Conservation (phyloP, 2,329 filamentous ascomycete species). For the Raffaelea ambrosiae region DNA sequence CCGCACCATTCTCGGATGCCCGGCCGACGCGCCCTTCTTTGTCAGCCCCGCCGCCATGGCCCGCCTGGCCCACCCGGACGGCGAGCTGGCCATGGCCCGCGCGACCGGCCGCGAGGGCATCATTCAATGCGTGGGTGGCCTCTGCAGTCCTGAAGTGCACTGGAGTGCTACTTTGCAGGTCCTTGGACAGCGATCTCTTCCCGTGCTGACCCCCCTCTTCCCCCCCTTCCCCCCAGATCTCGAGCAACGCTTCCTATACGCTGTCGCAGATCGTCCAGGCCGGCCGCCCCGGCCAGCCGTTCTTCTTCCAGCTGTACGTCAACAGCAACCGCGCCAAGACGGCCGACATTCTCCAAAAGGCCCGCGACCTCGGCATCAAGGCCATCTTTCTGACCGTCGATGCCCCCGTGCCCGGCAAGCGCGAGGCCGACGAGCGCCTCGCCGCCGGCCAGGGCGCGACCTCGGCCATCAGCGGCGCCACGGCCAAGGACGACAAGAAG, state of each 20-base stretch:
- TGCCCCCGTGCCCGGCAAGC: slow-evolving; percentile 31
- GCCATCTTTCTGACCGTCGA: slow-evolving; percentile 51
- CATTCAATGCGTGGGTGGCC: too few relatives aligned
- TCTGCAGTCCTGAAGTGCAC: too few relatives aligned
- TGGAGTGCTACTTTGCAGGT: too few relatives aligned
- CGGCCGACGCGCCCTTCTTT: slow-evolving; percentile 46
- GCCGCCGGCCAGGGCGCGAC: slow-evolving; percentile 30
- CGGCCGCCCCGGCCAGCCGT: slow-evolving; percentile 25
- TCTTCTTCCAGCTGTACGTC: slow-evolving; percentile 8
- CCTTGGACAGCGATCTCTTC: too few relatives aligned
- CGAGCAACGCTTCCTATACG: slow-evolving; percentile 52
- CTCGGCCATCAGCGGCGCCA: slow-evolving; percentile 41
- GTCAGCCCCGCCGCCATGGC: slow-evolving; percentile 58
- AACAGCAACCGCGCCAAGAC: slow-evolving; percentile 45
- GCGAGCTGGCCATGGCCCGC: slow-evolving; percentile 50
- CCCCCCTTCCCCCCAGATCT: slow-evolving; percentile 42
- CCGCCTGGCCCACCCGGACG: slow-evolving; percentile 52
- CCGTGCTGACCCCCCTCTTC: slow-evolving; percentile 11
- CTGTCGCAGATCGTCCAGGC: slow-evolving; percentile 40
- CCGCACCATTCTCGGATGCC: slow-evolving; percentile 24
- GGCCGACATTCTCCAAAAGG: slow-evolving; percentile 32
- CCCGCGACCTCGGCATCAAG: slow-evolving; percentile 7
- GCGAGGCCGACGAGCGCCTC: slow-evolving; percentile 21
- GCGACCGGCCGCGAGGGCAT: slow-evolving; percentile 15
- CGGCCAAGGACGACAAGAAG: slow-evolving; percentile 41